These are phyloP conservation scores for Neofusicoccum parvum DNA, from an alignment of 2,329 filamentous ascomycete genomes.

Conservation along the genomic window DNA sequence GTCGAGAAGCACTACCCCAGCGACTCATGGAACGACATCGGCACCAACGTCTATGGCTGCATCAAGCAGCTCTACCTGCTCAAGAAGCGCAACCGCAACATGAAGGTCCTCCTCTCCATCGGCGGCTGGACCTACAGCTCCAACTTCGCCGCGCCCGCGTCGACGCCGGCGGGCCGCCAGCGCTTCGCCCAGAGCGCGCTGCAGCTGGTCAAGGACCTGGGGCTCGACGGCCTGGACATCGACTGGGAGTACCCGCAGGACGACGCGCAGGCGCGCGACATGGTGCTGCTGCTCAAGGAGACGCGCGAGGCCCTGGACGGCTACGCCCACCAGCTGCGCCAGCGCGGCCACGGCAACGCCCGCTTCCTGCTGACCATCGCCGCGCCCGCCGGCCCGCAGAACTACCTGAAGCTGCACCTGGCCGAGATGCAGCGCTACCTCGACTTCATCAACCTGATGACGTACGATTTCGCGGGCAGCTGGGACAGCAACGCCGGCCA, in stretches of 20 bases:
- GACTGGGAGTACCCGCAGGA: constrained; percentile 53
- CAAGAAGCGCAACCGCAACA: constrained; percentile 73
- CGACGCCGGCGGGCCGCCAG: constrained; percentile 62
- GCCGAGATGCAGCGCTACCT: constrained; percentile 44
- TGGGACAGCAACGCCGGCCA: constrained; percentile 77
- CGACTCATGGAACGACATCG: constrained; percentile 67
- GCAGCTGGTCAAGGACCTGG: constrained; percentile 74
- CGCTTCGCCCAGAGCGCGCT: constrained; percentile 73
- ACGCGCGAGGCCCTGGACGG: constrained; percentile 42
- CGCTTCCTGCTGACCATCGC: constrained; percentile 48
- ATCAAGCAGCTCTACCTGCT: constrained; percentile 75
- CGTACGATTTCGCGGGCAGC: constrained; percentile 66
- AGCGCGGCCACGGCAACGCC: neutral
- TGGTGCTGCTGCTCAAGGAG: constrained; percentile 43
- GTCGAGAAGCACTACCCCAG: constrained; percentile 67
- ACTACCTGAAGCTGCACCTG: constrained; percentile 46
- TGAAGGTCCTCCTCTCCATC: constrained; percentile 81
- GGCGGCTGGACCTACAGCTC: constrained; percentile 79
- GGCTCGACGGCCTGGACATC: constrained; percentile 61
- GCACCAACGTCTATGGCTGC: constrained; percentile 75
- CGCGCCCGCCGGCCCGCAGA: constrained; percentile 46
- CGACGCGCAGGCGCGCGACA: constrained; percentile 42
- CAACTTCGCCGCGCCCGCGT: constrained; percentile 74
- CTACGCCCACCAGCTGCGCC: constrained; percentile 36
- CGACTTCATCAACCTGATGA: constrained; percentile 56